These are phyloP conservation scores for Plicaturopsis crispa DNA, from an alignment of 768 basidiomycete species.

Conservation along the genomic window DNA sequence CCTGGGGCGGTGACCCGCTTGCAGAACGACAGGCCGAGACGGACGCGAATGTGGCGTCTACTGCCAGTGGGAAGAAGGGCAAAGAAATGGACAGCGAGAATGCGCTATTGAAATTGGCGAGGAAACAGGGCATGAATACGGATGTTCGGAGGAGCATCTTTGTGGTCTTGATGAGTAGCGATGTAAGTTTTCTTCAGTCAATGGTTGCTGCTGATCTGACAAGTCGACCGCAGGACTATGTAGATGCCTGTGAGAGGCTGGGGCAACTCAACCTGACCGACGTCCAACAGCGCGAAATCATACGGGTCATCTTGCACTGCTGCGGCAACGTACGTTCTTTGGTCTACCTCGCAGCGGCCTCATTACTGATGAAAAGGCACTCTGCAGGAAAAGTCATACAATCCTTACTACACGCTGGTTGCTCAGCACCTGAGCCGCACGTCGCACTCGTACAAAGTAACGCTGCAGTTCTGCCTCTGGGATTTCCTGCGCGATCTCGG, in stretches of 20 bases:
- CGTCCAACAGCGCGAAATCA: conserved; percentile 88
- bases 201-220: conserved; percentile 1
- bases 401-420: conserved; percentile 92
- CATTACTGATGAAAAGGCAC: conserved; percentile 2
- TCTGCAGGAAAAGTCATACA: conserved; percentile 79
- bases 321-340: conserved; percentile 70
- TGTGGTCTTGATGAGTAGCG: conserved; percentile 90
- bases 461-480: conserved; percentile 93
- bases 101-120: conserved; percentile 69
- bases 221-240: conserved; percentile 62
- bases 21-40: conserved; percentile 52
- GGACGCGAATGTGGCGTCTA: conserved; percentile 15
- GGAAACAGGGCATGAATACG: conserved; percentile 97
- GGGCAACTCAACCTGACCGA: conserved; percentile 78
- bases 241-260: conserved; percentile 92
- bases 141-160: conserved; percentile 90
- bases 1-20: conserved; percentile 90
- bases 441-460: conserved; percentile 84
- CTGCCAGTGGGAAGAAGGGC: not conserved
- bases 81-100: conserved; percentile 24
- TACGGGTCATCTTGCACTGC: conserved; percentile 90
- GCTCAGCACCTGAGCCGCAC: conserved; percentile 71
- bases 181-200: conserved; percentile 42
- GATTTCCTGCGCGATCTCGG: conserved; percentile 92
- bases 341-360: conserved; percentile 2